phyloP scores from a whole-genome alignment of 208 protist species.

The Borovskyia barvae region DNA sequence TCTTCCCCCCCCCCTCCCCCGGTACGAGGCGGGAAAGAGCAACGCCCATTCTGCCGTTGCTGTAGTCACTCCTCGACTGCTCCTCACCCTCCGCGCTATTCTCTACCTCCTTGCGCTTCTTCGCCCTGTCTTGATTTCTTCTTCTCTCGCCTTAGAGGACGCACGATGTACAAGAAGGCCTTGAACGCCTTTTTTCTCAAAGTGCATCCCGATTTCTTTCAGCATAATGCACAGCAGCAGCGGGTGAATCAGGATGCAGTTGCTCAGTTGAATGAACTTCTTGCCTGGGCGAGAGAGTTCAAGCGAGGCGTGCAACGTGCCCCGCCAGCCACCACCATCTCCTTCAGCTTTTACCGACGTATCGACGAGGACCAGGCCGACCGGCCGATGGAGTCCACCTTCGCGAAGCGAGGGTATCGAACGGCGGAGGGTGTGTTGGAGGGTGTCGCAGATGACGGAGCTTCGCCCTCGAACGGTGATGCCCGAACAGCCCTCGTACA shows the following conservation, averaged over 20 bases:
- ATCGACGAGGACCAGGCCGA: slow-evolving; percentile 34
- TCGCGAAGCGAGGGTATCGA: slow-evolving; percentile 12
- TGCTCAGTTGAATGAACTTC: slow-evolving; percentile 89
- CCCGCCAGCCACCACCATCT: slow-evolving; percentile 71
- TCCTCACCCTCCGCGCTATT: too few species aligned
- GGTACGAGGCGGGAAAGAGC: too few species aligned
- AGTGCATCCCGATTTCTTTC: slow-evolving; percentile 92
- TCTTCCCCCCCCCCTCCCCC: too few species aligned
- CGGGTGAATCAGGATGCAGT: slow-evolving; percentile 81
- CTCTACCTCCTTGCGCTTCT: too few species aligned
- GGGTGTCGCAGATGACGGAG: too few species aligned
- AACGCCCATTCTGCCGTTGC: too few species aligned
- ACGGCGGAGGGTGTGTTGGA: slow-evolving; percentile 1
- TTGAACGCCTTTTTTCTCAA: slow-evolving; percentile 91
- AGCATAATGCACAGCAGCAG: slow-evolving; percentile 77
- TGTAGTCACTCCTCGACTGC: too few species aligned
- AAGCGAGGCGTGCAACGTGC: slow-evolving; percentile 69
- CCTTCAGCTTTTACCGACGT: slow-evolving; percentile 83
- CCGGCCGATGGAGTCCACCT: slow-evolving; percentile 15
- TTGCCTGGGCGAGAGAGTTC: slow-evolving; percentile 88
- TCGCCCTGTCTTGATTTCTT: too few species aligned
- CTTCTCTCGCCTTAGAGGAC: too few species aligned
- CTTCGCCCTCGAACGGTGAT: slow-evolving; percentile 1
- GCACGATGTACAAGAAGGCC: slow-evolving; percentile 88
- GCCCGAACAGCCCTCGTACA: slow-evolving; percentile 32